Percentiles rank a stretch among this genome's conserved stretches.
phyloP scores from a whole-genome alignment of 108 stramenopile genomes.

The Mediolabrus comicus region DNA sequence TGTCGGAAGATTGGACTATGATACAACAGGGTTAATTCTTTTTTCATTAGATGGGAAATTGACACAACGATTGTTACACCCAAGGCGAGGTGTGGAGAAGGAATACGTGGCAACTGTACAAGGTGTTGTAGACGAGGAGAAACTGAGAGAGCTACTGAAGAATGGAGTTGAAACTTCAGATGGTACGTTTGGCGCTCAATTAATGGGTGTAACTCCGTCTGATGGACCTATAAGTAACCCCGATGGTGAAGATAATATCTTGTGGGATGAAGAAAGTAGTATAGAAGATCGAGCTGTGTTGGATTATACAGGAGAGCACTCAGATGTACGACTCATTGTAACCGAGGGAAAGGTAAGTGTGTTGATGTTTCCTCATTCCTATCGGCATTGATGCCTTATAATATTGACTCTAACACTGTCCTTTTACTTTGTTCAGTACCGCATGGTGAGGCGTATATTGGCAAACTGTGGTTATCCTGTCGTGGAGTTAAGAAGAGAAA shows the following conservation, averaged over 20 bases:
- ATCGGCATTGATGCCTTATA: not conserved
- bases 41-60: slow-evolving; percentile 73
- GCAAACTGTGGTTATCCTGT: slow-evolving; percentile 82
- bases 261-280: slow-evolving; percentile 20
- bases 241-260: not conserved
- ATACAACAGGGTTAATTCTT: slow-evolving; percentile 77
- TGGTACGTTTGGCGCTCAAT: slow-evolving; percentile 59
- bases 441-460: slow-evolving; percentile 85
- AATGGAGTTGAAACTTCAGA: slow-evolving; percentile 70
- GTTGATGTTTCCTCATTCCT: not conserved
- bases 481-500: slow-evolving; percentile 63
- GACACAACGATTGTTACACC: slow-evolving; percentile 81
- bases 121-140: slow-evolving; percentile 55
- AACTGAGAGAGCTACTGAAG: slow-evolving; percentile 45
- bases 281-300: slow-evolving; percentile 34
- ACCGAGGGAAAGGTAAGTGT: slow-evolving; percentile 63
- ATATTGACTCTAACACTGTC: not conserved
- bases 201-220: slow-evolving; percentile 40
- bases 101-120: slow-evolving; percentile 80
- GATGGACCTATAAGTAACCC: slow-evolving; percentile 29
- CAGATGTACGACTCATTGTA: slow-evolving; percentile 69
- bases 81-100: slow-evolving; percentile 68
- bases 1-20: slow-evolving; percentile 85
- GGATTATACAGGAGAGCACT: slow-evolving; percentile 50
- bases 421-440: slow-evolving; percentile 20